Base-by-base conservation (phyloP, 495 filamentous ascomycete species). In the Lasiosphaeria ovina region DNA sequence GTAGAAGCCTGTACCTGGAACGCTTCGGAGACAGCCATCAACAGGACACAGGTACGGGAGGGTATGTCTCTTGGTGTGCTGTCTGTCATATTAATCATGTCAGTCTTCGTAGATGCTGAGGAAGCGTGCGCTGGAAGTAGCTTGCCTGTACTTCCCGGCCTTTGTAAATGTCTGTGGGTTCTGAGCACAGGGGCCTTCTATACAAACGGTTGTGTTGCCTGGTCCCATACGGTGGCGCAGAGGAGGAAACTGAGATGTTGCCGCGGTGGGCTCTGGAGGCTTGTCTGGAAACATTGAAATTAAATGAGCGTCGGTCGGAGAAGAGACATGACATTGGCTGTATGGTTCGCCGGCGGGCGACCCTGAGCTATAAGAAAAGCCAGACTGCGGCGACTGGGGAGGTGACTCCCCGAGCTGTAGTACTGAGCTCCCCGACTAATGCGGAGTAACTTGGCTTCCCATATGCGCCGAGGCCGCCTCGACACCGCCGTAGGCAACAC, bases 331-430 rank as follows among this genome's bases (percentile, higher is more conserved):
- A n/a, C 1, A 38, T 17, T 16, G 6, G 14, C 3, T 16, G 34
- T 7, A 45, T 32, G 34, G 1, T 54, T 38, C 5, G 35, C 52
- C 12, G 52, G 16, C 2, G 38, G 36, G 16, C 2, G 6, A 7
- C 35, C 16, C 12, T 24, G 54, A 56, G 14, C 3, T 5, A 12
- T 44, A 11, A 51, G 53, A 35, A 24, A 56, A 61, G 35, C 53
- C 24, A 40, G 53, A 61, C 59, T 47, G 59, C 10, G 47, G 16
- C 52, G 40, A 40, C 53, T 55, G 51, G 38, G 31, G 24, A 54
- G 3, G 14, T 16, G 17, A 3, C 24, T 33, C 47, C 44, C 53
- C 45, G 16, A 8, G 35, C 16, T 38, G 47, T 53, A 10, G 53
- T 35, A 24, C 53, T 34, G 47, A 55, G 32, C 45, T 10, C 11